Evolutionary conservation across 495 filamentous ascomycete species (phyloP).

Genomic region (Aspergillus bridgeri): DNA sequence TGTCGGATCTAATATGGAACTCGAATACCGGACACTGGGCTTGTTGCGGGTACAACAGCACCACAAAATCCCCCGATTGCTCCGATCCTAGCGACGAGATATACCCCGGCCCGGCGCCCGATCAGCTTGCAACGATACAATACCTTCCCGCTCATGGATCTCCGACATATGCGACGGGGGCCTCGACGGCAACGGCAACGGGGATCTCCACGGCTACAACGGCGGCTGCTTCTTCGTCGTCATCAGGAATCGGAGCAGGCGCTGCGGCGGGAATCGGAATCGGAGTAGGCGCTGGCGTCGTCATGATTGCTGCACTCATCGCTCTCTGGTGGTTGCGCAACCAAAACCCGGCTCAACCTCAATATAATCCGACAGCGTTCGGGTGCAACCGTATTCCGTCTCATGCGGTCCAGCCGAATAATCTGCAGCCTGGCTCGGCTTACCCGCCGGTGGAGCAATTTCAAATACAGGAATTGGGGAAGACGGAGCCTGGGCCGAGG

Average conservation of each 20-base stretch:
- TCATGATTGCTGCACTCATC: neutral
- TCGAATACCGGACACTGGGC: constrained; percentile 2
- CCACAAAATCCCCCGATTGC: constrained; percentile 4
- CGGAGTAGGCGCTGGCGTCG: constrained; percentile 1
- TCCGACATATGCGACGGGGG: neutral
- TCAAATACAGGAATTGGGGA: neutral
- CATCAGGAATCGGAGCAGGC: constrained; percentile 4
- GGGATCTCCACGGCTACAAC: neutral
- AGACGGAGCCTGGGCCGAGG: neutral
- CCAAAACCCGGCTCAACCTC: neutral
- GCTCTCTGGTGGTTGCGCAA: neutral
- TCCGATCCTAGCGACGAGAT: constrained; percentile 3
- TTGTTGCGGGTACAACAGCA: constrained; percentile 3
- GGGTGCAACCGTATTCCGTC: neutral
- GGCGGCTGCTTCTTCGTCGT: neutral
- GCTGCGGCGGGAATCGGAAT: constrained; percentile 9
- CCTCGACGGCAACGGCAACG: constrained; percentile 1
- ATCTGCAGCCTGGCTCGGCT: neutral
- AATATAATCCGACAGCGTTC: neutral
- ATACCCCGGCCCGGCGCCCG: constrained; percentile 5
- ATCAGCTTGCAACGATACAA: constrained; percentile 9
- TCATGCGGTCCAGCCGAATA: neutral
- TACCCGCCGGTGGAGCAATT: neutral
- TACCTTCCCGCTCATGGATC: constrained; percentile 6
- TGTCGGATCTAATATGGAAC: constrained; percentile 1